These are phyloP conservation scores for Betula pendula DNA, from an alignment of 306 rosid genomes.

Conservation along the genomic window DNA sequence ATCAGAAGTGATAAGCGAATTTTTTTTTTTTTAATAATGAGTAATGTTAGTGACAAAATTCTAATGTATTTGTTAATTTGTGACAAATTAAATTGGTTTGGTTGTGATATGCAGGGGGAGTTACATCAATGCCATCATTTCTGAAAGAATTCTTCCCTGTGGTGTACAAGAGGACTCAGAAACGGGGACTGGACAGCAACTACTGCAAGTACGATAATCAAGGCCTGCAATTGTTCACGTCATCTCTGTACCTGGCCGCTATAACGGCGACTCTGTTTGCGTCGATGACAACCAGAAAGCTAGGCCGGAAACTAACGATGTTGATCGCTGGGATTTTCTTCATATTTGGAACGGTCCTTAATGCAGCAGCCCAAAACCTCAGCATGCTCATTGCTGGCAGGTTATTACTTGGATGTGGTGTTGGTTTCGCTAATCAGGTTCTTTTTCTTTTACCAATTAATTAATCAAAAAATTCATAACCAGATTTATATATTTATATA, in stretches of 20 bases:
- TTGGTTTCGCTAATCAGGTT: constrained; percentile 81
- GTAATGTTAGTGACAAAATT: no score
- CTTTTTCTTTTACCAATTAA: neutral
- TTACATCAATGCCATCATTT: constrained; percentile 64
- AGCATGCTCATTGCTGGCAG: constrained; percentile 59
- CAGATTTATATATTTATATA: no score
- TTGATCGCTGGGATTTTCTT: constrained; percentile 67
- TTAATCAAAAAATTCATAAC: no score
- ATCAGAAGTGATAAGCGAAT: no score
- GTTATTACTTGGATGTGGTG: constrained; percentile 69
- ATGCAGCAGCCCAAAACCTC: constrained; percentile 43
- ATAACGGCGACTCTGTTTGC: constrained; percentile 63
- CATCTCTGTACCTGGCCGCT: constrained; percentile 79
- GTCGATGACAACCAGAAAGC: constrained; percentile 46
- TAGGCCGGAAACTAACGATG: constrained; percentile 66
- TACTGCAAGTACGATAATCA: constrained; percentile 83
- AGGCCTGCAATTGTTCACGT: constrained; percentile 67
- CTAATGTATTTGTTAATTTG: no score
- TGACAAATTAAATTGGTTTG: no score
- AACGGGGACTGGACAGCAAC: constrained; percentile 30
- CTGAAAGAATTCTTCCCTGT: constrained; percentile 59
- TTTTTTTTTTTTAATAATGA: no score
- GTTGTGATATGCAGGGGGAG: constrained; percentile 57
- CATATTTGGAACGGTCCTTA: constrained; percentile 52
- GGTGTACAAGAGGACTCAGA: constrained; percentile 38